A percentile compares a stretch with the other conserved stretches of the same genome.
phyloP scores from a whole-genome alignment of 2,329 filamentous ascomycete genomes.

The Monosporascus sp. region DNA sequence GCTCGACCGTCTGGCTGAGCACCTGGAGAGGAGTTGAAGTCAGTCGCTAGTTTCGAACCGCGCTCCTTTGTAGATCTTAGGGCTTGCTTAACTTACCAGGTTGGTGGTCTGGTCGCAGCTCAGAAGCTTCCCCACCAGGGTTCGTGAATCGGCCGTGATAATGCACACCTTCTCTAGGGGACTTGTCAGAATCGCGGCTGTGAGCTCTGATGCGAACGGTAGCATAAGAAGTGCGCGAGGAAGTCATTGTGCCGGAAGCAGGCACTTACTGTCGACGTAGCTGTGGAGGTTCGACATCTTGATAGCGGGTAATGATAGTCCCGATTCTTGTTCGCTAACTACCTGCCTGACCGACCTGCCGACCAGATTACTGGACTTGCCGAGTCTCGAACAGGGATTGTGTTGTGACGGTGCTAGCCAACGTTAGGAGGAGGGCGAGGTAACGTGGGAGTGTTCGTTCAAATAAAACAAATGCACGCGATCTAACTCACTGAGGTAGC shows the following conservation, averaged over 20 bases:
- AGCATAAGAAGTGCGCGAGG: too few species aligned
- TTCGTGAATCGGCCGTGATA: slow-evolving; percentile 87
- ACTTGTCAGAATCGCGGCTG: slow-evolving; percentile 26
- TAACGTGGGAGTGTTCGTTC: too few species aligned
- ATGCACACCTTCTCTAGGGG: slow-evolving; percentile 80
- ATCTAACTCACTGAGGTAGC: too few species aligned
- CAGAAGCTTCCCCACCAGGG: slow-evolving; percentile 73
- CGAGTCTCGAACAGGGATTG: too few species aligned
- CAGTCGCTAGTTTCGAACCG: not conserved
- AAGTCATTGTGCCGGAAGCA: not conserved
- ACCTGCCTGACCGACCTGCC: too few species aligned
- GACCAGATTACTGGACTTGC: too few species aligned
- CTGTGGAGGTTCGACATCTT: slow-evolving; percentile 27
- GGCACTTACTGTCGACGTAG: slow-evolving; percentile 27
- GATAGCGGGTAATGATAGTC: not conserved
- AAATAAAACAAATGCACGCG: too few species aligned
- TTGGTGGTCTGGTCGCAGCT: slow-evolving; percentile 92
- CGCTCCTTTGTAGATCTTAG: not conserved
- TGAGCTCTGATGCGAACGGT: not conserved
- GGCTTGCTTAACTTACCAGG: slow-evolving; percentile 46
- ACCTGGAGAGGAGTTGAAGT: slow-evolving; percentile 45
- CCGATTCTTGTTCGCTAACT: too few species aligned
- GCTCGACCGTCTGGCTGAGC: slow-evolving; percentile 75
- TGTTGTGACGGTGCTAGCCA: too few species aligned
- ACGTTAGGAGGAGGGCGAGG: too few species aligned